A percentile compares a stretch with the other conserved stretches of the same genome.
Evolutionary conservation across 352 stramenopile genomes (phyloP).

Genomic region (Phytophthora hibernalis): DNA sequence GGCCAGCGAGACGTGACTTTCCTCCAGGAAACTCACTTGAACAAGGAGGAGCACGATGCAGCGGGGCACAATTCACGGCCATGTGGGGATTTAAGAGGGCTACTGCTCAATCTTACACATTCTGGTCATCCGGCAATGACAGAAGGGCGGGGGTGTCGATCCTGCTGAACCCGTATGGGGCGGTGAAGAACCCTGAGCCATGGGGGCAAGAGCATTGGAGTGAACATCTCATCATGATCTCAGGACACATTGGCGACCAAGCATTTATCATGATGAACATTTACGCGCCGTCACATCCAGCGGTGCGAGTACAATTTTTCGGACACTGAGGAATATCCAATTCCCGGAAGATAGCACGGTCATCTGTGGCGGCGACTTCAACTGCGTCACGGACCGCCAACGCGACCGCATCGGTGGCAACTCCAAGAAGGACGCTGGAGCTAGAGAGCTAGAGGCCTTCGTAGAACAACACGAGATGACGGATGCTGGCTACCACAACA

Average conservation of each 20-base stretch:
- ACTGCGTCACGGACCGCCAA: not conserved
- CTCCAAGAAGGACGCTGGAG: not conserved
- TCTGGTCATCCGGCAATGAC: not conserved
- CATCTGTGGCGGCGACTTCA: constrained; percentile 4
- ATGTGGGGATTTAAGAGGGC: constrained; percentile 5
- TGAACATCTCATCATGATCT: constrained; percentile 6
- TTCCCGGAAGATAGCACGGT: not conserved
- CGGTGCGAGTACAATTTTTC: not conserved
- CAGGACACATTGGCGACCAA: not conserved
- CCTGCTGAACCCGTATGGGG: constrained; percentile 3
- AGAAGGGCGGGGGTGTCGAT: constrained; percentile 7
- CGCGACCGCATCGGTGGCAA: not conserved
- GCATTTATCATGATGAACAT: constrained; percentile 4
- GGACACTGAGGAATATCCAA: not conserved
- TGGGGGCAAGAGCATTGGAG: not conserved
- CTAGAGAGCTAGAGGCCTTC: not conserved
- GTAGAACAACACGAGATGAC: not conserved
- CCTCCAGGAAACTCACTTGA: constrained; percentile 13
- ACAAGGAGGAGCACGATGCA: not conserved
- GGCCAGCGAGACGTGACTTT: constrained; percentile 1
- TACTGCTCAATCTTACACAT: not conserved
- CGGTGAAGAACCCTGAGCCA: not conserved
- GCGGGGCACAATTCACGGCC: not conserved
- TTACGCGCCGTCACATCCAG: constrained; percentile 1
- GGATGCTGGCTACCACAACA: constrained; percentile 5